Base-by-base conservation (phyloP, 2,329 filamentous ascomycete species). In the Penicillium sp. region DNA sequence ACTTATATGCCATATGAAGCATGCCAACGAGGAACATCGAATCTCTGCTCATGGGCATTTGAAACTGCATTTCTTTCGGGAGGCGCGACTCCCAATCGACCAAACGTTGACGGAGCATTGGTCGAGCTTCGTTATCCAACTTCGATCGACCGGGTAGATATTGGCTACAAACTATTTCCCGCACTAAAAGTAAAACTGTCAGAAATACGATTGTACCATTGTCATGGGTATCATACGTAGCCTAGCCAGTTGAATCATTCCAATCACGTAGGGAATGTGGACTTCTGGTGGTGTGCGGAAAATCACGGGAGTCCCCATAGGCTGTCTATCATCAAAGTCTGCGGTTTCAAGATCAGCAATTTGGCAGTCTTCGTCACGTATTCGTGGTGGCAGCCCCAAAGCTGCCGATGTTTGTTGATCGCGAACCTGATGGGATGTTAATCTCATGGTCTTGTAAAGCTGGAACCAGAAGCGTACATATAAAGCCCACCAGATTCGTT, bases 401-500 rank as follows among this genome's bases (percentile, higher is more conserved):
- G 78, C 76, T 2, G 77, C 74, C 1, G 77, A 74, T 25, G 73
- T 76, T 61, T 82, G 79, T 43, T 78, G 74, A 50, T 82, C 79
- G 10, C 79, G 70, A 44, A 81, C 73, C 71, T 74, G 42, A 33
- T 6, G 1, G 1, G 28, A 5, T 5, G 5, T 57, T 25, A 56
- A 37, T 19, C 4, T 2, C 4, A 1, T 8, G 17, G 28, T 6
- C 12, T 22, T 22, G 0, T 22, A 2, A 30, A 9, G 28, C 28
- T 41, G 40, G 44, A 35, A 19, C n/a, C 8, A 44, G 26, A 28
- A 4, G 57, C 64, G 44, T 56, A 73, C 73, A 51, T 83, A 82
- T 8, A 82, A 75, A 6, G 79, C 78, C 81, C 81, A 83, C 79
- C 80, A 83, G 7, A 83, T 76, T 5, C 80, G 65, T 53, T 78